These are phyloP conservation scores for Phytophthora palmivora DNA, from an alignment of 352 stramenopile species.

Conservation along the genomic window DNA sequence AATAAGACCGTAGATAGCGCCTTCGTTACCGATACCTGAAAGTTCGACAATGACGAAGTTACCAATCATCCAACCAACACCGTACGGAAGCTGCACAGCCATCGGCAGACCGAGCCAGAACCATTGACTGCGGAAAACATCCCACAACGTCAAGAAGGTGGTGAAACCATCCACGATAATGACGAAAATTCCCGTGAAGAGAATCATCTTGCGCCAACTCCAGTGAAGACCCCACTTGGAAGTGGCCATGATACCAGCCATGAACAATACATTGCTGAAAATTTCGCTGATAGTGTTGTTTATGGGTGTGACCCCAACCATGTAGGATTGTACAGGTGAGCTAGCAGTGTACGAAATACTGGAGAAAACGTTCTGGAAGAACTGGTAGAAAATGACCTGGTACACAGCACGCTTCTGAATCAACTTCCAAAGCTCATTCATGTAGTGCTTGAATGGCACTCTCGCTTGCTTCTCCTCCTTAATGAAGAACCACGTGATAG, in stretches of 20 bases:
- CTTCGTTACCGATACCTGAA: conserved; percentile 48
- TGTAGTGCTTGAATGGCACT: conserved; percentile 56
- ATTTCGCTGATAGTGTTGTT: conserved; percentile 45
- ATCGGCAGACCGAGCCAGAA: conserved; percentile 47
- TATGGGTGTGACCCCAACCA: conserved; percentile 43
- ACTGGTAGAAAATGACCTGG: conserved; percentile 40
- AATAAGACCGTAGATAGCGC: conserved; percentile 46
- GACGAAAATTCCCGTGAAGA: conserved; percentile 34
- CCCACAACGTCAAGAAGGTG: conserved; percentile 42
- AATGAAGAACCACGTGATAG: conserved; percentile 61
- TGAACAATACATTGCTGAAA: conserved; percentile 41
- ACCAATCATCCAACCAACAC: conserved; percentile 47
- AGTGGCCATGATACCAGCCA: conserved; percentile 41
- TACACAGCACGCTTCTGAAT: conserved; percentile 35
- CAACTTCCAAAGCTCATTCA: conserved; percentile 41
- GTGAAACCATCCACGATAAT: conserved; percentile 34
- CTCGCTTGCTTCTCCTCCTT: conserved; percentile 50
- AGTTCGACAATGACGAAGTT: conserved; percentile 55
- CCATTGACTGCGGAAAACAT: conserved; percentile 42
- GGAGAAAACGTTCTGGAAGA: conserved; percentile 49
- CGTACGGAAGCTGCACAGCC: conserved; percentile 42
- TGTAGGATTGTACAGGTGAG: conserved; percentile 42
- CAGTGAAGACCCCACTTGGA: conserved; percentile 41
- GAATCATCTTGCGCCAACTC: conserved; percentile 47
- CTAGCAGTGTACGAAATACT: conserved; percentile 43